Percentiles rank a stretch among this genome's conserved stretches.
Evolutionary conservation across 495 filamentous ascomycete genomes (phyloP).

Genomic region (Aspergillus sclerotioniger): DNA sequence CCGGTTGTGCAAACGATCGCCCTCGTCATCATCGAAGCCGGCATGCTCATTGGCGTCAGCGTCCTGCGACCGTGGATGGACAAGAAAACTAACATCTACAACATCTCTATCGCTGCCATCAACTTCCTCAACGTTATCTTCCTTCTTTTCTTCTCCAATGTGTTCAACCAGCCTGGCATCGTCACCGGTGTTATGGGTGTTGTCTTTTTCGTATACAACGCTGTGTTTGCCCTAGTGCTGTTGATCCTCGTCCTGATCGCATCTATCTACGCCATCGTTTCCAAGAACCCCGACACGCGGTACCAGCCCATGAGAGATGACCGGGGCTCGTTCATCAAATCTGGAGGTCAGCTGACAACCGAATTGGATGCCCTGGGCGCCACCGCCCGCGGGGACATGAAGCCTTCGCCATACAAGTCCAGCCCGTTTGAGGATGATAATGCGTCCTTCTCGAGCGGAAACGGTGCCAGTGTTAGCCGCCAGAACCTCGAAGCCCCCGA

Average conservation of each 20-base stretch:
- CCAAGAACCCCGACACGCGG: conserved; percentile 93
- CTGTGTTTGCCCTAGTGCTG: conserved; percentile 78
- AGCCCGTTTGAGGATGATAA: conserved; percentile 79
- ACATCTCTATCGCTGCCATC: conserved; percentile 83
- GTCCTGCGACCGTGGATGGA: conserved; percentile 96
- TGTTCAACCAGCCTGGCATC: conserved; percentile 78
- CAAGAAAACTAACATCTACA: conserved; percentile 95
- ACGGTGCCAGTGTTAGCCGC: conserved; percentile 33
- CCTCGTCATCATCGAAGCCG: conserved; percentile 79
- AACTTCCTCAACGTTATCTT: conserved; percentile 91
- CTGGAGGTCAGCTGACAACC: conserved; percentile 78
- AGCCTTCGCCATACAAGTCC: conserved; percentile 64
- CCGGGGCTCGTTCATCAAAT: conserved; percentile 97
- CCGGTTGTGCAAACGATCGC: conserved; percentile 78
- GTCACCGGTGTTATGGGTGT: conserved; percentile 92
- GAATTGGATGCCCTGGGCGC: conserved; percentile 92
- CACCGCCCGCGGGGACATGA: conserved; percentile 83
- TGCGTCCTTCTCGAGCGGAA: conserved; percentile 58
- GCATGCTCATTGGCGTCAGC: conserved; percentile 70
- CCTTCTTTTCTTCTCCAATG: conserved; percentile 72
- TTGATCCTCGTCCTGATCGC: conserved; percentile 83
- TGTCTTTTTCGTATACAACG: conserved; percentile 88
- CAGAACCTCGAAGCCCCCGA: conserved; percentile 27
- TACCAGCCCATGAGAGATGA: conserved; percentile 98
- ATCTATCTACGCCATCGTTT: conserved; percentile 76